phyloP scores from a whole-genome alignment of 768 basidiomycete genomes.

The Dacryopinax spathularia region DNA sequence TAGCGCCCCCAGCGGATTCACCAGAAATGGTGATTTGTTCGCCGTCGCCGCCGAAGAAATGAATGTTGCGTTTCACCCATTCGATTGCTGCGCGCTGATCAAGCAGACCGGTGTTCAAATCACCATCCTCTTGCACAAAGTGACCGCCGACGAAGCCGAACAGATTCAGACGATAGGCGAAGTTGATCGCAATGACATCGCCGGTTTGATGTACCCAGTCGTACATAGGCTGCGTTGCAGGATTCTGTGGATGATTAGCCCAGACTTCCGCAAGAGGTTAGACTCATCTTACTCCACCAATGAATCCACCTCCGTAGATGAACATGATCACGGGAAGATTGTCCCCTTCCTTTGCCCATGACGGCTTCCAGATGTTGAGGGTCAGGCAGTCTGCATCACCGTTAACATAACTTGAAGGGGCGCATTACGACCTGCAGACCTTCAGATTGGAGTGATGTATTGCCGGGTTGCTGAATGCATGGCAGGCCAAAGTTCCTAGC shows the following conservation, averaged over 20 bases:
- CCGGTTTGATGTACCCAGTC: constrained; percentile 34
- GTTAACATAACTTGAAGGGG: background rate
- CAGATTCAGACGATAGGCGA: constrained; percentile 16
- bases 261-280: background rate
- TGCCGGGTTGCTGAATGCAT: constrained; percentile 35
- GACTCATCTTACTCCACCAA: constrained; percentile 22
- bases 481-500: constrained; percentile 33
- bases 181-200: constrained; percentile 17
- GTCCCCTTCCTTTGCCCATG: constrained; percentile 23
- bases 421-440: constrained; percentile 18
- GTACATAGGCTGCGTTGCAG: constrained; percentile 35
- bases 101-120: constrained; percentile 29
- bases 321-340: constrained; percentile 32
- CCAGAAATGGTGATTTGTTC: constrained; percentile 14
- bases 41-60: constrained; percentile 15
- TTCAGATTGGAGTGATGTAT: constrained; percentile 33
- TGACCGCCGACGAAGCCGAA: constrained; percentile 23
- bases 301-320: constrained; percentile 35
- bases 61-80: constrained; percentile 31
- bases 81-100: constrained; percentile 30
- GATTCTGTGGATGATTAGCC: constrained; percentile 20
- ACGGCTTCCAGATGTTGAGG: constrained; percentile 33
- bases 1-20: constrained; percentile 34
- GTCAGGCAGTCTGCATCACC: constrained; percentile 29
- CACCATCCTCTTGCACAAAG: constrained; percentile 24